A percentile compares a stretch with the other conserved stretches of the same genome.
Conservation (phyloP, 116 monocot species). For the Trichopus zeylanicus region DNA sequence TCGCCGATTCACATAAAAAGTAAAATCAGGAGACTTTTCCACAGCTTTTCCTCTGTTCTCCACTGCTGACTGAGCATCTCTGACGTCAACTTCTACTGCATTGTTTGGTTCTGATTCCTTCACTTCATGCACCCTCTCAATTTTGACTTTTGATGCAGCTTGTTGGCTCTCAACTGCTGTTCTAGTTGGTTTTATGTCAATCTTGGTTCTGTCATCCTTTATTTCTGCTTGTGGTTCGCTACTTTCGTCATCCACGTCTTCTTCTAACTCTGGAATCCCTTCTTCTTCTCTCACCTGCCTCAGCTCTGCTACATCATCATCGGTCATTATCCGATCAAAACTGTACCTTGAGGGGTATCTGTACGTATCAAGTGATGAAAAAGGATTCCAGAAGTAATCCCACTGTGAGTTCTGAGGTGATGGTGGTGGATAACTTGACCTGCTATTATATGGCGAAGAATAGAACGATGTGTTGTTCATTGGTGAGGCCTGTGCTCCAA, state of each 20-base stretch:
- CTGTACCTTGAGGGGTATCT: constrained; percentile 30
- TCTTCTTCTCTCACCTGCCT: constrained; percentile 84
- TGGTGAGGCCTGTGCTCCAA: constrained; percentile 29
- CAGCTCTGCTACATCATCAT: constrained; percentile 71
- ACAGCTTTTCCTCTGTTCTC: no score
- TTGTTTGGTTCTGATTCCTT: no score
- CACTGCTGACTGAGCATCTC: no score
- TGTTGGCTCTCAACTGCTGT: constrained; percentile 7
- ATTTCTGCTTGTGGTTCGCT: constrained; percentile 19
- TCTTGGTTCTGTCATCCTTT: constrained; percentile 7
- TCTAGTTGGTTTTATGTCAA: constrained; percentile 7
- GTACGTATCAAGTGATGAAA: constrained; percentile 63
- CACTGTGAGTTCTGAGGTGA: constrained; percentile 68
- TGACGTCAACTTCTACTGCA: no score
- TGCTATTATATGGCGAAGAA: constrained; percentile 33
- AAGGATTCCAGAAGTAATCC: constrained; percentile 95
- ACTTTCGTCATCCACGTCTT: constrained; percentile 33
- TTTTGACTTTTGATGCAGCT: constrained; percentile 8
- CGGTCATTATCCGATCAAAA: constrained; percentile 26
- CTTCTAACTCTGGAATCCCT: constrained; percentile 96
- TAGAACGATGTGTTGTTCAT: constrained; percentile 24
- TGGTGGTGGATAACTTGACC: constrained; percentile 42
- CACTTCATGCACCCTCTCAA: constrained; percentile 21
- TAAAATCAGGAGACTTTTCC: no score
- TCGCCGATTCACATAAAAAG: constrained; percentile 23